These are phyloP conservation scores for Ascochyta clinopodiicola DNA, from an alignment of 2,329 filamentous ascomycete species.

Conservation along the genomic window DNA sequence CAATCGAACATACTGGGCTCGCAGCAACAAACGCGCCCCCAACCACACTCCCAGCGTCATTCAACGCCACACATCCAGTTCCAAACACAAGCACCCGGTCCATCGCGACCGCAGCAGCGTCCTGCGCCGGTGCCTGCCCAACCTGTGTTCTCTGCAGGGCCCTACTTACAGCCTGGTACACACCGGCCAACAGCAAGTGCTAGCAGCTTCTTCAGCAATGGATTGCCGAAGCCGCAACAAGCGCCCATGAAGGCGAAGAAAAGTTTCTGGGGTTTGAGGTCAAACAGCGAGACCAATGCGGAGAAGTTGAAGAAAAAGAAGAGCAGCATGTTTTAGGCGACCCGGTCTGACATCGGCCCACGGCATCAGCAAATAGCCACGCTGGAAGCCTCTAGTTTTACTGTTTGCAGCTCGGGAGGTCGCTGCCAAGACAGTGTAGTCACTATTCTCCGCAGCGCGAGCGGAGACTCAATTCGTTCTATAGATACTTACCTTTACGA, in stretches of 20 bases:
- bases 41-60: conserved; percentile 32
- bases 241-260: conserved; percentile 41
- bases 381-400: too few species aligned
- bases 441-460: too few species aligned
- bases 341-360: neutral
- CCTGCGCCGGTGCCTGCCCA: conserved; percentile 28
- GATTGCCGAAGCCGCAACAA: conserved; percentile 34
- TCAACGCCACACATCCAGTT: conserved; percentile 30
- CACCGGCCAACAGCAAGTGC: conserved; percentile 39
- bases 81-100: conserved; percentile 20
- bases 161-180: conserved; percentile 40
- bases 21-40: conserved; percentile 21
- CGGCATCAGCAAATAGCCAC: too few species aligned
- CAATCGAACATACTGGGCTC: conserved; percentile 37
- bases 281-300: conserved; percentile 36
- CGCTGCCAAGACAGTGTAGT: too few species aligned
- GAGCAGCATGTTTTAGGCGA: conserved; percentile 51
- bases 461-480: neutral
- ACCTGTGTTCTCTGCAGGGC: conserved; percentile 25
- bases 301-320: conserved; percentile 52
- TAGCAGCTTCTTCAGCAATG: conserved; percentile 47
- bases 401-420: too few species aligned
- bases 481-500: conserved; percentile 1
- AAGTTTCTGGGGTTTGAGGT: conserved; percentile 48
- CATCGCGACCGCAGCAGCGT: conserved; percentile 20